Evolutionary conservation across 495 filamentous ascomycete genomes (phyloP).

Genomic region (Xylaria sp.): DNA sequence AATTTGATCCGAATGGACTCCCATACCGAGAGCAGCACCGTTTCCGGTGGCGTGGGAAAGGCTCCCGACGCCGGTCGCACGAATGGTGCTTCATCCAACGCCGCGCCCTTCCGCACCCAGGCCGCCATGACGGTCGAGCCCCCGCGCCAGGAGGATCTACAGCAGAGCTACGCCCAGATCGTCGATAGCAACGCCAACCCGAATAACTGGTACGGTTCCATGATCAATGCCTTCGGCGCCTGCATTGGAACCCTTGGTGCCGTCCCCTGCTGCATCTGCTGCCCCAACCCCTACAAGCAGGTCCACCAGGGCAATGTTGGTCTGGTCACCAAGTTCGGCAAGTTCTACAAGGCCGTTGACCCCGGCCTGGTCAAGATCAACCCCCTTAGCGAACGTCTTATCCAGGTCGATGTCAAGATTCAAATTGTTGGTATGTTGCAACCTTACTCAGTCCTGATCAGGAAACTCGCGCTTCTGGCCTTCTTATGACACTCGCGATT

Average conservation of each 20-base stretch:
- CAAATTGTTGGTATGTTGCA: conserved; percentile 80
- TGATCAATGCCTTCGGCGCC: conserved; percentile 82
- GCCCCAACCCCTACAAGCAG: conserved; percentile 97
- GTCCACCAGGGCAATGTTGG: conserved; percentile 93
- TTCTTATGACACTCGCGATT: background rate
- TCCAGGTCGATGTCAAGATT: conserved; percentile 97
- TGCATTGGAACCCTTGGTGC: conserved; percentile 83
- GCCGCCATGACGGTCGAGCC: conserved; percentile 79
- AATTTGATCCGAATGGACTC: conserved; percentile 23
- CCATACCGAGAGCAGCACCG: conserved; percentile 30
- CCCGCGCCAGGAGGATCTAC: conserved; percentile 80
- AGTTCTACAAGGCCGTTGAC: conserved; percentile 95
- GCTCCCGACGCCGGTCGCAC: conserved; percentile 32
- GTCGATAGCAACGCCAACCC: conserved; percentile 72
- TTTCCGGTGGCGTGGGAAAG: conserved; percentile 26
- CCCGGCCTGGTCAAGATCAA: conserved; percentile 98
- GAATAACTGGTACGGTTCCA: conserved; percentile 88
- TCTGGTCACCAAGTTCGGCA: conserved; percentile 93
- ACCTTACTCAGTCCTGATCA: background rate
- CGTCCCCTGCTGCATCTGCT: conserved; percentile 89
- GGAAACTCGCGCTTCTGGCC: conserved; percentile 7
- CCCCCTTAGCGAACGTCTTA: conserved; percentile 88
- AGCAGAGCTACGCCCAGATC: conserved; percentile 85
- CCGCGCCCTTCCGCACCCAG: conserved; percentile 49
- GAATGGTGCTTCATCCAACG: conserved; percentile 31